These are phyloP conservation scores for Pseudogymnoascus verrucosus DNA, from an alignment of 2,329 filamentous ascomycete species.

Conservation along the genomic window DNA sequence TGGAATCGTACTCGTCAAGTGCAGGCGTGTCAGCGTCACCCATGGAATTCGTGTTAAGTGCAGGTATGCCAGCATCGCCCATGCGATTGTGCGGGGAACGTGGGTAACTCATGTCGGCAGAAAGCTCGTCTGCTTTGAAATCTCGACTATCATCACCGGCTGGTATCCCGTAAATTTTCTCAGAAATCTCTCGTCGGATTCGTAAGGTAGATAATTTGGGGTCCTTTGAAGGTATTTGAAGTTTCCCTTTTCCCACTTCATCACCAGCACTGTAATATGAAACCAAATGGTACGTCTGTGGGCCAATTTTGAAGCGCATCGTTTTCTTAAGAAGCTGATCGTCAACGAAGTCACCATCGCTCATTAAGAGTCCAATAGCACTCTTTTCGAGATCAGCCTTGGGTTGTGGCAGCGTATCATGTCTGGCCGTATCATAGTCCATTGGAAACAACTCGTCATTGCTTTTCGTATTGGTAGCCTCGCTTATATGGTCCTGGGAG, in stretches of 20 bases:
- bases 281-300: slow-evolving; percentile 75
- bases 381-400: slow-evolving; percentile 17
- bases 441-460: neutral
- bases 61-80: neutral
- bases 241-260: slow-evolving; percentile 49
- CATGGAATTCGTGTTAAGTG: neutral
- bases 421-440: neutral
- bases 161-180: neutral
- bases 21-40: neutral
- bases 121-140: neutral
- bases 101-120: neutral
- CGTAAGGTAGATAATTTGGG: slow-evolving; percentile 41
- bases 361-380: slow-evolving; percentile 74
- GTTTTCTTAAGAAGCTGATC: slow-evolving; percentile 87
- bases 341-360: slow-evolving; percentile 80
- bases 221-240: slow-evolving; percentile 52
- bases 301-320: slow-evolving; percentile 68
- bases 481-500: neutral
- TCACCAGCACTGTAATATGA: slow-evolving; percentile 83
- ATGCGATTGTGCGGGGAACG: neutral
- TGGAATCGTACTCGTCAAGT: neutral
- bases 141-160: neutral
- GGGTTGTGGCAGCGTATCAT: neutral
- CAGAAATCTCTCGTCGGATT: slow-evolving; percentile 45
- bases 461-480: neutral